A percentile compares a stretch with the other conserved stretches of the same genome.
These are phyloP conservation scores for Craterostigma plantagineum DNA, from an alignment of 257 asterid genomes.

Conservation along the genomic window DNA sequence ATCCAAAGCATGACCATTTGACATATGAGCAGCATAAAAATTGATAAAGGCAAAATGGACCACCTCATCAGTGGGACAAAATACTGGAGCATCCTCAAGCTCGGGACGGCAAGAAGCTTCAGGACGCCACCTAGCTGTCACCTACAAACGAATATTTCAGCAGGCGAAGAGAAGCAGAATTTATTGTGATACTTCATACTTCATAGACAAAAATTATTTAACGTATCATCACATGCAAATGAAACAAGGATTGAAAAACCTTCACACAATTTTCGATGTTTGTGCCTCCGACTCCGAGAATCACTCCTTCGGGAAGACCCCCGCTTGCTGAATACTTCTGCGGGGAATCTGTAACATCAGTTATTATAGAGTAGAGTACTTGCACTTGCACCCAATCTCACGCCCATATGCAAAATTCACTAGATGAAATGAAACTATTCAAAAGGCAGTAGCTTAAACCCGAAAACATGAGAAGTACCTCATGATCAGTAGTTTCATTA, in stretches of 20 bases:
- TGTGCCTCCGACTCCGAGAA: conserved; percentile 51
- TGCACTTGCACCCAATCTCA: conserved; percentile 7
- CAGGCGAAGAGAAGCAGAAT: conserved; percentile 5
- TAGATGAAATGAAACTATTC: not conserved
- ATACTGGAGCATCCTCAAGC: conserved; percentile 61
- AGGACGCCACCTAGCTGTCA: conserved; percentile 48
- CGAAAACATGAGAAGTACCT: no score
- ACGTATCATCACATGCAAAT: no score
- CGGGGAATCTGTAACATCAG: conserved; percentile 12
- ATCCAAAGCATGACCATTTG: conserved; percentile 8
- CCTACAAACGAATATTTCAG: conserved; percentile 25
- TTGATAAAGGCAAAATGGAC: conserved; percentile 7
- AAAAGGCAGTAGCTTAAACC: not conserved
- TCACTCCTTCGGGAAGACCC: conserved; percentile 57
- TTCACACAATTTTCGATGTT: conserved; percentile 34
- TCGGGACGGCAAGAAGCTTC: conserved; percentile 31
- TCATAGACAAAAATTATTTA: not conserved
- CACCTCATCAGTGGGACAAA: conserved; percentile 71
- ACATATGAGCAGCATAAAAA: not conserved
- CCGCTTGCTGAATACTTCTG: conserved; percentile 27
- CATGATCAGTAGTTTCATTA: not conserved
- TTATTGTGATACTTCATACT: not conserved
- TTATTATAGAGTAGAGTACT: conserved; percentile 8
- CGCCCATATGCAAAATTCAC: not conserved
- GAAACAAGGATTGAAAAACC: conserved; percentile 16